phyloP scores from a whole-genome alignment of 148 eudicot genomes.

The Cornus florida region DNA sequence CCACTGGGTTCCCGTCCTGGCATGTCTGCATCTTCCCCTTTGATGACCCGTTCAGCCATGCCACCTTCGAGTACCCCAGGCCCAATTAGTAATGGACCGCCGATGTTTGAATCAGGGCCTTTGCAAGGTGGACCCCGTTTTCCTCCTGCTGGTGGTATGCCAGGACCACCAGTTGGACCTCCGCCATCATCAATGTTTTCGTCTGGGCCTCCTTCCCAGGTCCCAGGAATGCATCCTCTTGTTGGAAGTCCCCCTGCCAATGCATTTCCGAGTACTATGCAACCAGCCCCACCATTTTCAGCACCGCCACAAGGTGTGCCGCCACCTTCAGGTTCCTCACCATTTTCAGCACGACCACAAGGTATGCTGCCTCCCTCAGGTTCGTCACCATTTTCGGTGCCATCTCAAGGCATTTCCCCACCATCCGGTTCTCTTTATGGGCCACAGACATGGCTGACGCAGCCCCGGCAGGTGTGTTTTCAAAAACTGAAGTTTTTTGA shows the following conservation, averaged over 20 bases:
- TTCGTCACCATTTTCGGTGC: conserved; percentile 40
- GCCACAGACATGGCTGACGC: conserved; percentile 62
- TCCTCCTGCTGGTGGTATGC: conserved; percentile 51
- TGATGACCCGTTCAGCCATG: conserved; percentile 30
- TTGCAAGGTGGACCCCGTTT: conserved; percentile 54
- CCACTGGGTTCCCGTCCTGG: conserved; percentile 50
- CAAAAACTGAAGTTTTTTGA: neutral
- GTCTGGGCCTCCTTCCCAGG: conserved; percentile 45
- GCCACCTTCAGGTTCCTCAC: conserved; percentile 29
- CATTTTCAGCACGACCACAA: conserved; percentile 52
- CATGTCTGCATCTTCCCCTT: conserved; percentile 51
- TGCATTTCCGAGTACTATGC: conserved; percentile 36
- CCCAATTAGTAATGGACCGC: conserved; percentile 63
- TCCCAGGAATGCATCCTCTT: conserved; percentile 53
- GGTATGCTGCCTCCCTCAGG: conserved; percentile 45
- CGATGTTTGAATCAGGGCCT: conserved; percentile 40
- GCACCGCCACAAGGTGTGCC: conserved; percentile 25
- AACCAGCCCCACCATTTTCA: conserved; percentile 46
- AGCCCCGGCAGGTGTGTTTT: conserved; percentile 57
- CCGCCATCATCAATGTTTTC: conserved; percentile 32
- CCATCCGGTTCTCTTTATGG: conserved; percentile 64
- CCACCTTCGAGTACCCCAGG: conserved; percentile 39
- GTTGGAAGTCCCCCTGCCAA: conserved; percentile 45
- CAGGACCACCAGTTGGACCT: conserved; percentile 53
- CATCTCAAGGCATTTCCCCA: conserved; percentile 46